phyloP scores from a whole-genome alignment of 768 basidiomycete species.

The Lanmaoa rubissima region DNA sequence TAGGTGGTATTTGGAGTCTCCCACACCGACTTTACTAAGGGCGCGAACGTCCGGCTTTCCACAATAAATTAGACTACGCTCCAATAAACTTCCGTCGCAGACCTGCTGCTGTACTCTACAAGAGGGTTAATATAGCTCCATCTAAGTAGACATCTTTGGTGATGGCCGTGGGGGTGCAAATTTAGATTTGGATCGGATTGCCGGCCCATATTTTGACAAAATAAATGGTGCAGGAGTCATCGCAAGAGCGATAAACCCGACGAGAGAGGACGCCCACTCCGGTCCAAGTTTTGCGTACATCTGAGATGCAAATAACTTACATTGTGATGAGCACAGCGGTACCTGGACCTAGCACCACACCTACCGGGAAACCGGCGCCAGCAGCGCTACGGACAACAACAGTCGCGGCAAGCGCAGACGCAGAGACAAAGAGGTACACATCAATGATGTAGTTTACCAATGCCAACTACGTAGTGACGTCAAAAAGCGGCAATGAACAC shows the following conservation, averaged over 20 bases:
- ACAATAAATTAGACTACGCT: background rate
- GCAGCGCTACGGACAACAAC: conserved; percentile 53
- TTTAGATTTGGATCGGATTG: conserved; percentile 42
- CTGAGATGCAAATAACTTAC: conserved; percentile 48
- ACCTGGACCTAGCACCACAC: background rate
- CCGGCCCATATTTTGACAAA: conserved; percentile 43
- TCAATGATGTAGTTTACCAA: conserved; percentile 64
- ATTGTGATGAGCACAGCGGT: conserved; percentile 2
- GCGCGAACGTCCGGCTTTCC: too few relatives aligned
- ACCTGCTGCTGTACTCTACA: background rate
- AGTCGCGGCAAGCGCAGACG: conserved; percentile 54
- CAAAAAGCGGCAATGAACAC: background rate
- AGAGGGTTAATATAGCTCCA: background rate
- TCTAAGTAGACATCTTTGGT: conserved; percentile 9
- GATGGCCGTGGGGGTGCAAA: conserved; percentile 36
- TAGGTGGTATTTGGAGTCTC: too few relatives aligned
- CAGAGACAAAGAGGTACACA: conserved; percentile 52
- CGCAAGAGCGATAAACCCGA: conserved; percentile 49
- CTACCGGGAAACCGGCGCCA: conserved; percentile 48
- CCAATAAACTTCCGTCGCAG: background rate
- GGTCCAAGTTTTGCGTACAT: conserved; percentile 52
- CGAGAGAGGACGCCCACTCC: conserved; percentile 56
- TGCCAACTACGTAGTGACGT: conserved; percentile 38
- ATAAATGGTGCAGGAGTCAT: conserved; percentile 55
- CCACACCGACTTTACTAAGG: too few relatives aligned